Evolutionary conservation across 768 basidiomycete genomes (phyloP).

Genomic region (Pholiota microspora): DNA sequence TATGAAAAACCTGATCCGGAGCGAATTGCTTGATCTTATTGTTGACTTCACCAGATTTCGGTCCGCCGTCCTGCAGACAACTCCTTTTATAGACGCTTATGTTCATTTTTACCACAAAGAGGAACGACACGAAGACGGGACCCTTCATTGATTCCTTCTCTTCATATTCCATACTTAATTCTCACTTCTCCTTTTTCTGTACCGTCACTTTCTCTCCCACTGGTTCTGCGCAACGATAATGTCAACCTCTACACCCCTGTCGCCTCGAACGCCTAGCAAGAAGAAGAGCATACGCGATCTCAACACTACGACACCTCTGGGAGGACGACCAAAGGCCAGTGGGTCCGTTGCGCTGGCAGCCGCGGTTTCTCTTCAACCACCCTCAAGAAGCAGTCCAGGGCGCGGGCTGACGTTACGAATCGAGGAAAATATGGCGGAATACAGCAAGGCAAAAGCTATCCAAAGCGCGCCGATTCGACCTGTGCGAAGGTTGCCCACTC

Average conservation of each 20-base stretch:
- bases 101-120: neutral
- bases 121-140: constrained; percentile 4
- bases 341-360: constrained; percentile 1
- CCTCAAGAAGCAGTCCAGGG: constrained; percentile 7
- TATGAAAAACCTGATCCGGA: constrained; percentile 2
- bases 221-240: neutral
- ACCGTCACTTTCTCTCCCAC: neutral
- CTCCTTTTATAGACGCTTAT: neutral
- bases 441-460: constrained; percentile 7
- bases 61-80: neutral
- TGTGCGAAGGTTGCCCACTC: constrained; percentile 12
- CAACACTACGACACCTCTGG: neutral
- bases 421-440: constrained; percentile 10
- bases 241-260: neutral
- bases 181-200: neutral
- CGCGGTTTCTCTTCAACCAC: neutral
- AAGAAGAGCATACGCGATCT: neutral
- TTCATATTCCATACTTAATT: neutral
- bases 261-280: neutral
- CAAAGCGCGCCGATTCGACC: constrained; percentile 15
- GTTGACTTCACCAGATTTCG: neutral
- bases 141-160: constrained; percentile 1
- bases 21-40: neutral
- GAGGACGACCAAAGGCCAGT: neutral
- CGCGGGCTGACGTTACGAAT: constrained; percentile 18